Evolutionary conservation across 1,284 basidiomycete genomes (phyloP), one percentile per base, ranked within the genome.

Genomic region (Lignosus rhinocerotis): DNA sequence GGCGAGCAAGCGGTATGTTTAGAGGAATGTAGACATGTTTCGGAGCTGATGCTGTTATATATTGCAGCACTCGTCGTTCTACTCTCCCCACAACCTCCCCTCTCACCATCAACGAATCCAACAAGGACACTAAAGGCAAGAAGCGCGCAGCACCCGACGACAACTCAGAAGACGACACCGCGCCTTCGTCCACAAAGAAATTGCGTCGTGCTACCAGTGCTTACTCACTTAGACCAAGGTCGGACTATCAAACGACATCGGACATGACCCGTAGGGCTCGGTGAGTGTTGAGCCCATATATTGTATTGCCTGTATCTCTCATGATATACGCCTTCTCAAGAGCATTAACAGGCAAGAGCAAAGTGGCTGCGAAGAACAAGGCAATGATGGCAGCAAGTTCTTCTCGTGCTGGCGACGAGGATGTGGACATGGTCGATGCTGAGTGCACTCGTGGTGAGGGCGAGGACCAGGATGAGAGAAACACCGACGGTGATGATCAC

Each of bases 141-240:
- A 93, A 93, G 76, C 90, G 90, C 67, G 90, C 90, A 45, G 81
- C 78, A 25, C 87, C 88, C 49, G 89, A 91, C 75, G 74, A 77
- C 43, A 73, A 75, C 61, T 83, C 83, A 51, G 83, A 85, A 69
- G 87, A 89, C 74, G 86, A 89, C 72, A 76, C 75, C 56, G 74
- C 81, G 57, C 78, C 73, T 56, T 59, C 72, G 59, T 69, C 76
- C 53, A 71, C 73, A 51, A 76, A 76, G 60, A 91, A 91, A 74
- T 84, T 85, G 64, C 76, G 78, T 52, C 81, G 81, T 60, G 76
- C 77, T 32, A 69, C 77, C 64, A 68, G 71, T 64, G 66, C 81
- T 59, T 89, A 91, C 72, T 84, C 86, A 51, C 80, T 90, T 63
- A 83, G 90, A 74, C 87, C 88, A 54, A 78, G 78, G 67, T 75